Base-by-base conservation (phyloP, 179 eudicot genomes). In the Spinacia oleracea region DNA sequence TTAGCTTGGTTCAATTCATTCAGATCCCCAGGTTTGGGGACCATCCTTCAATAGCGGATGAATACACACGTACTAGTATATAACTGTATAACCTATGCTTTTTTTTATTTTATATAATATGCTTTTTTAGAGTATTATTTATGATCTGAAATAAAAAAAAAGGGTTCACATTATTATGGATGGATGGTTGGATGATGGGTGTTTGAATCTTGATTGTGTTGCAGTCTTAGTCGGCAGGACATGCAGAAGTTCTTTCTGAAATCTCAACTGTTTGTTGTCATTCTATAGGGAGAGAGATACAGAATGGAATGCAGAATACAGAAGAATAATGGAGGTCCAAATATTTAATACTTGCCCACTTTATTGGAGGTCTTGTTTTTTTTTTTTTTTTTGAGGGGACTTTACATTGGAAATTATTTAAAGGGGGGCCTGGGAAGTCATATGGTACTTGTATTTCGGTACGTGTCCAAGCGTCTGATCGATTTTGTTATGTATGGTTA, bases 1-100 rank as follows among this genome's bases (percentile, higher is more conserved):
- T n/a, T n/a, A n/a, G n/a, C n/a, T n/a, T n/a, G n/a, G n/a, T n/a
- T n/a, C n/a, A n/a, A n/a, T n/a, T 62, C 9, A 27, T 43, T 70
- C 75, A 83, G 85, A 84, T 84, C 87, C 87, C 86, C 80, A 81
- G 74, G 79, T 38, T 70, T 70, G 59, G 82, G 87, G 85, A 85
- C 87, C 83, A 82, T 69, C 76, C 85, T 66, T 58, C 27, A 69
- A 31, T 16, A 78, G 32, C 87, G 85, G 83, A 82, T 72, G 75
- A 70, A 23, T 79, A 53, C 79, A 82, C 87, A 85, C 83, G 85
- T 85, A n/a, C n/a, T n/a, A n/a, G n/a, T n/a, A n/a, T n/a, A n/a
- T n/a, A n/a, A n/a, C n/a, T n/a, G n/a, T n/a, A 80, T 48, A 69
- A 78, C 45, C 46, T 71, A 16, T 14, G 50, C 35, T 59, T 38